Evolutionary conservation across 345 rosid genomes (phyloP).

Genomic region (Clausena lansium): DNA sequence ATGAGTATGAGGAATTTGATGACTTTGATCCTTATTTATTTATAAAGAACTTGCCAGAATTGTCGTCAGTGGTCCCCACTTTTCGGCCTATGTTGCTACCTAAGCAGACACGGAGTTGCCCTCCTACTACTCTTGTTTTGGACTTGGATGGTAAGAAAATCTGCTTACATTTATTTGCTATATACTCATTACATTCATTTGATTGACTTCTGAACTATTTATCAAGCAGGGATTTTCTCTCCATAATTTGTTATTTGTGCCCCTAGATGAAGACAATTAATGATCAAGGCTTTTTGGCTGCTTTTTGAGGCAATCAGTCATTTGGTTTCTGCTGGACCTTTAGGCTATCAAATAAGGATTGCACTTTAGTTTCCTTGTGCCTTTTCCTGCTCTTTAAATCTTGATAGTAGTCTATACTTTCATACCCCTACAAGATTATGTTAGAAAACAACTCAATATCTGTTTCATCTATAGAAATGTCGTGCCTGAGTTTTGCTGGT

Average conservation of each 20-base stretch:
- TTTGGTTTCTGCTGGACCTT: background rate
- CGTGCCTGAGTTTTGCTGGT: background rate
- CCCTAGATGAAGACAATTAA: background rate
- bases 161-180: background rate
- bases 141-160: constrained; percentile 89
- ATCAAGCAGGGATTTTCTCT: background rate
- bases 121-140: constrained; percentile 84
- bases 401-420: background rate
- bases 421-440: background rate
- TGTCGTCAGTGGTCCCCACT: constrained; percentile 85
- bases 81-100: constrained; percentile 86
- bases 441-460: background rate
- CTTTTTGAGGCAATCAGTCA: background rate
- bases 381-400: background rate
- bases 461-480: background rate
- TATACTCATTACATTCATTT: background rate
- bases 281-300: background rate
- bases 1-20: constrained; percentile 70
- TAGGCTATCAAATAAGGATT: background rate
- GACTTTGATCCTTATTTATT: constrained; percentile 93
- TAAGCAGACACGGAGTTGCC: constrained; percentile 96
- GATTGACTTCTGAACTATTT: background rate
- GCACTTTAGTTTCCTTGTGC: background rate
- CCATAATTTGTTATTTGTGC: constrained; percentile 1
- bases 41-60: constrained; percentile 85